Base-by-base conservation (phyloP, 2,329 filamentous ascomycete species). In the Colletotrichum sp. region DNA sequence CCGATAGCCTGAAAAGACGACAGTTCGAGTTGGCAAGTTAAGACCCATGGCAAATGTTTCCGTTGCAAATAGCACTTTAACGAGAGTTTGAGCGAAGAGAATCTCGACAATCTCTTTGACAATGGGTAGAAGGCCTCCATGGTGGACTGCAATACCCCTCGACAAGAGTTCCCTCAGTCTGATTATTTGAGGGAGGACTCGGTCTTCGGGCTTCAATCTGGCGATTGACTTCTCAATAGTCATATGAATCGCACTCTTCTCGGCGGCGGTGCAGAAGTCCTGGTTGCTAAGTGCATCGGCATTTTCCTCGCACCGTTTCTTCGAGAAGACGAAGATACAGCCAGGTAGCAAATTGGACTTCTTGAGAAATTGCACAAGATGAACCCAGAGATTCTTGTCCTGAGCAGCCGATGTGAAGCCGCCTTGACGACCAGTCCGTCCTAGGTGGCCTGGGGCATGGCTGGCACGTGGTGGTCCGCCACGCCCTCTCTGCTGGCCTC, bases 1-100 rank as follows among this genome's bases (percentile, higher is more conserved):
- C 68, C 97, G 93, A 85, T 97, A 98, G 12, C 97, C 97, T 13
- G 97, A 99, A 84, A 99, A 99, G 3, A 99, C 96, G 0, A 99
- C 97, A 1, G 97, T 99, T 79, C 97, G 92, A 1, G 97, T 99
- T 1, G 97, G 97, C 72, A 99, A 87, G 82, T 99, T 99, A 36
- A 99, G 89, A 32, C 97, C 97, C 96, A 99, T 99, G 44, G 97
- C 97, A 84, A 99, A 99, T 0, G 97, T 99, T 84, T 99, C 97
- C 0, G 97, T 99, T 0, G 97, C 97, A 81, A 99, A 99, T 3
- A 99, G 90, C 5, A 99, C 95, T 85, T 99, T 99, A 75, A 99
- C 97, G 71, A 99, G 87, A 1, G 96, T 98, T 84, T 95, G 96
- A 0, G 97, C 96, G 80, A 99, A 99, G 18, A 99, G 86, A 69